A percentile compares a stretch with the other conserved stretches of the same genome.
phyloP scores from a whole-genome alignment of 768 basidiomycete species.

The Pholiota molesta region DNA sequence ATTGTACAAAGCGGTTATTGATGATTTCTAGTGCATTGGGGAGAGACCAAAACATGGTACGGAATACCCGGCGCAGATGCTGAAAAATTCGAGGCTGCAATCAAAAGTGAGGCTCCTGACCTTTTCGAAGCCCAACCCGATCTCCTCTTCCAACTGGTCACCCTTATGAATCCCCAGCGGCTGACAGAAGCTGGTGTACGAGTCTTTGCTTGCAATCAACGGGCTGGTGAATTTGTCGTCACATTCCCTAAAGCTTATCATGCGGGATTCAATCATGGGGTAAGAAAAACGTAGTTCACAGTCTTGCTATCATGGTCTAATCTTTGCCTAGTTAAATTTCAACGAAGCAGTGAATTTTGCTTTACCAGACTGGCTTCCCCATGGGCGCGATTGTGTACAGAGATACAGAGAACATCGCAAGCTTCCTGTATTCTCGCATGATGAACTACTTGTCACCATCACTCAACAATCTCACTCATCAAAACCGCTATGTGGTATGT shows the following conservation, averaged over 20 bases:
- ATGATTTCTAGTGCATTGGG: conserved; percentile 85
- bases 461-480: conserved; percentile 93
- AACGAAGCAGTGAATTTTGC: conserved; percentile 99
- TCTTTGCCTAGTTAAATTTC: conserved; percentile 79
- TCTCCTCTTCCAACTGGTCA: conserved; percentile 95
- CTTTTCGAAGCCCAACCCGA: conserved; percentile 98
- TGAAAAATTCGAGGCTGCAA: conserved; percentile 94
- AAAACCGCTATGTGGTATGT: conserved; percentile 91
- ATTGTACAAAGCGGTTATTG: conserved; percentile 12
- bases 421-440: conserved; percentile 96
- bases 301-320: conserved; percentile 20
- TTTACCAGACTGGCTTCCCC: conserved; percentile 90
- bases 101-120: conserved; percentile 94
- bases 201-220: conserved; percentile 93
- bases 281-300: conserved; percentile 46
- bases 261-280: conserved; percentile 97
- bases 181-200: conserved; percentile 87
- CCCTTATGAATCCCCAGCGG: conserved; percentile 93
- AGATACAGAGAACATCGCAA: conserved; percentile 91
- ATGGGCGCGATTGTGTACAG: conserved; percentile 85
- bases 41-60: conserved; percentile 99
- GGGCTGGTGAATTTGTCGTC: conserved; percentile 96
- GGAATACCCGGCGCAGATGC: conserved; percentile 96
- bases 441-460: conserved; percentile 96
- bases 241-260: conserved; percentile 99